These are phyloP conservation scores for Cucurbitaria berberidis DNA, from an alignment of 2,329 filamentous ascomycete genomes.

Conservation along the genomic window DNA sequence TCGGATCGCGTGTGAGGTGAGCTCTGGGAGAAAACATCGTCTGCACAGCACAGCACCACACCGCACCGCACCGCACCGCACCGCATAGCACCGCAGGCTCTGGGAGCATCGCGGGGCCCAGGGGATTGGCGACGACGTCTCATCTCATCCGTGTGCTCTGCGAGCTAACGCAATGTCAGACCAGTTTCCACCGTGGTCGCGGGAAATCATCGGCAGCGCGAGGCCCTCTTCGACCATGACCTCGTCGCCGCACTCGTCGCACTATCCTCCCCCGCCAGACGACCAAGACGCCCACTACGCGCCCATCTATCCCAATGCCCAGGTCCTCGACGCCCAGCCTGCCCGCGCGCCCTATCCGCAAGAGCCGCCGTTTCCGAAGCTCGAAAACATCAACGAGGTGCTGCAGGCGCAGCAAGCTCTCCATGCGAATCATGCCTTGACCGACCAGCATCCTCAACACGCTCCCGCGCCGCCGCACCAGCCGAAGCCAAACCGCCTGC, in stretches of 20 bases:
- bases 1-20: conserved; percentile 4
- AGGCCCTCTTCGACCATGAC: conserved; percentile 11
- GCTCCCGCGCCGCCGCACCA: conserved; percentile 19
- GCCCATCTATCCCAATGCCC: conserved; percentile 34
- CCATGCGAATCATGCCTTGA: conserved; percentile 44
- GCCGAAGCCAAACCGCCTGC: conserved; percentile 45
- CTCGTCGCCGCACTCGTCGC: conserved; percentile 17
- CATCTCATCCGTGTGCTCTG: conserved; percentile 5
- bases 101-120: neutral
- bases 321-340: conserved; percentile 12
- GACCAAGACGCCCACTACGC: conserved; percentile 39
- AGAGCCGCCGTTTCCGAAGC: conserved; percentile 39
- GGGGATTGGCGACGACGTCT: neutral
- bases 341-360: conserved; percentile 30
- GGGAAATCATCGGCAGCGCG: conserved; percentile 21
- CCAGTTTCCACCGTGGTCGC: conserved; percentile 14
- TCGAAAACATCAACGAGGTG: conserved; percentile 47
- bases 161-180: conserved; percentile 17
- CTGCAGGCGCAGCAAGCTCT: conserved; percentile 46
- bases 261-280: conserved; percentile 24
- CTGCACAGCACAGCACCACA: too few relatives aligned
- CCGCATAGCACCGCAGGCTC: too few relatives aligned
- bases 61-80: too few relatives aligned
- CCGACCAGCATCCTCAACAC: conserved; percentile 26
- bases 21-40: neutral